Evolutionary conservation across 306 rosid genomes (phyloP), one percentile per base, ranked within the genome.

Genomic region (Casuarina glauca): DNA sequence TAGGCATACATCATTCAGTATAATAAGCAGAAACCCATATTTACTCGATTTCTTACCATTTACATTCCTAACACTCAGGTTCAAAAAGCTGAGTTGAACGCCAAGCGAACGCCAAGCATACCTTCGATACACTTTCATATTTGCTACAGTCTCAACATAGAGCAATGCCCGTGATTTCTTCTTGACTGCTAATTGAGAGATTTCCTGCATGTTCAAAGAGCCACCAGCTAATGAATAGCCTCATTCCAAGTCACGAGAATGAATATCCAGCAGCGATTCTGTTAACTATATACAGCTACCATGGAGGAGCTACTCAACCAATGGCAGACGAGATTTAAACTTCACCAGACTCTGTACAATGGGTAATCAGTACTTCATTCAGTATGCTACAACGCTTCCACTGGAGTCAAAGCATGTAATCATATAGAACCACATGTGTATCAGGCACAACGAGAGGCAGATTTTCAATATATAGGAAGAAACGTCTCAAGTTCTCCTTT

Each of bases 391-490:
- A 69, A 36, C 57, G 49, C 78, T 76, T 73, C 79, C n/a, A 42
- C 46, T 13, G 9, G 50, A 8, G 9, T 89, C 84, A 92, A 57
- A 92, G 86, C 90, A 90, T 84, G 83, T 86, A 87, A 83, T 88
- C 88, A 69, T 69, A 84, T 12, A 83, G 57, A 52, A 81, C 74
- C 39, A 85, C 54, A 75, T 82, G 89, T 3, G 88, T 72, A 9
- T 91, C 90, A 0, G 84, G 84, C 36, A 79, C n/a, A 52, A 78
- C 50, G 4, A 83, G 81, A 36, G 91, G 91, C 49, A 92, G 87
- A 42, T 76, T 79, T 50, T 90, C 89, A 5, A 87, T 75, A 79
- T 85, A 90, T 26, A 81, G 89, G 70, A 85, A 82, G 84, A 92
- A 84, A 52, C 83, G 85, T 70, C 79, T 79, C 49, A 90, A 78